Evolutionary conservation across 1,139 yeast genomes (phyloP).

Genomic region (Lodderomyces elongisporus): DNA sequence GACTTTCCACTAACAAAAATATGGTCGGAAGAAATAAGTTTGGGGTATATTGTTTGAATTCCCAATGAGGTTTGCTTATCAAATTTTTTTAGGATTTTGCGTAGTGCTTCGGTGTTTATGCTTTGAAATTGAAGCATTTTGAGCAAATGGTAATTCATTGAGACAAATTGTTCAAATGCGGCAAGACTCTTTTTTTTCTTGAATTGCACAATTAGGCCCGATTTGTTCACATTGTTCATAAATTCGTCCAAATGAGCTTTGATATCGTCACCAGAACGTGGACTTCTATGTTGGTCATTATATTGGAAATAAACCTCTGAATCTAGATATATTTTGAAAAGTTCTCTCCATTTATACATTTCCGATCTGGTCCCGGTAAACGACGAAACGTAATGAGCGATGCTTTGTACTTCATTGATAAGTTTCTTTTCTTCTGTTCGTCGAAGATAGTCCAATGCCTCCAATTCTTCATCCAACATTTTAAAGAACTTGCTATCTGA

Average conservation of each 20-base stretch:
- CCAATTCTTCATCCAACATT: slow-evolving; percentile 54
- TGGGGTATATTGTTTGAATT: slow-evolving; percentile 44
- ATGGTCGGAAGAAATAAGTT: slow-evolving; percentile 42
- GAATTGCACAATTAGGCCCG: slow-evolving; percentile 39
- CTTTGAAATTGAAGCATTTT: slow-evolving; percentile 59
- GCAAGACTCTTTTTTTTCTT: slow-evolving; percentile 43
- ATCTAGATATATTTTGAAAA: slow-evolving; percentile 61
- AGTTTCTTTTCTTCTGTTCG: slow-evolving; percentile 42
- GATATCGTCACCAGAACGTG: slow-evolving; percentile 31
- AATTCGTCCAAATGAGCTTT: slow-evolving; percentile 41
- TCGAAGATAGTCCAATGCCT: slow-evolving; percentile 44
- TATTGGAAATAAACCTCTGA: slow-evolving; percentile 61
- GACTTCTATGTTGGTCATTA: slow-evolving; percentile 44
- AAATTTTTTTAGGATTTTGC: slow-evolving; percentile 67
- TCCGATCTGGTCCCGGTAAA: slow-evolving; percentile 40
- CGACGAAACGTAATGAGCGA: slow-evolving; percentile 26
- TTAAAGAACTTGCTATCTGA: slow-evolving; percentile 51
- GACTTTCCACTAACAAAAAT: slow-evolving; percentile 44
- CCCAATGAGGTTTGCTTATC: slow-evolving; percentile 65
- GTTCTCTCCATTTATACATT: slow-evolving; percentile 66
- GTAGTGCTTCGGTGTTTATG: slow-evolving; percentile 58
- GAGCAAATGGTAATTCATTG: slow-evolving; percentile 50
- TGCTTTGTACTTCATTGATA: slow-evolving; percentile 35
- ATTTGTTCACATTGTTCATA: slow-evolving; percentile 36
- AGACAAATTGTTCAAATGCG: slow-evolving; percentile 48